Conservation (phyloP, 2,329 filamentous ascomycete species). For the Paraphoma sp. region DNA sequence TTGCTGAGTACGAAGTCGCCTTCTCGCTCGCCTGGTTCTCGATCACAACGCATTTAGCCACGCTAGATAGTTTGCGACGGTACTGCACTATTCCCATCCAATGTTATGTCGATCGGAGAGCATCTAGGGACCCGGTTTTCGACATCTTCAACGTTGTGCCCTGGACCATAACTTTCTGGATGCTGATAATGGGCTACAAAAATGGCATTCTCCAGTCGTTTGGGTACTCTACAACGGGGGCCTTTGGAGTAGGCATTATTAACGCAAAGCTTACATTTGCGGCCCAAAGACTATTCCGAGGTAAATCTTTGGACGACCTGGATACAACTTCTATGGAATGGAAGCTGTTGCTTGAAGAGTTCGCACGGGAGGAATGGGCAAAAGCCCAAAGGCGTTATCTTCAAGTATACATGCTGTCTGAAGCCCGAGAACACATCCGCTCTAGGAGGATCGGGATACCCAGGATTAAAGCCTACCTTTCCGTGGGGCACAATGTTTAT, state of each 20-base stretch:
- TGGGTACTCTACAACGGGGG: slow-evolving; percentile 6
- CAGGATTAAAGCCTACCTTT: no score
- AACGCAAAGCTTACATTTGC: no score
- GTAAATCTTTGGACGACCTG: no score
- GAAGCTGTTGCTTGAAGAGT: neutral
- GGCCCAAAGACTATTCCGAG: no score
- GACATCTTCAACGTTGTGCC: no score
- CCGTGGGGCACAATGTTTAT: slow-evolving; percentile 6
- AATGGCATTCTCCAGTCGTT: slow-evolving; percentile 9
- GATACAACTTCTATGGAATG: neutral
- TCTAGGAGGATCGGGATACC: no score
- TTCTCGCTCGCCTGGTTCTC: slow-evolving; percentile 32
- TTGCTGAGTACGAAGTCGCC: slow-evolving; percentile 19
- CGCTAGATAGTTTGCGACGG: slow-evolving; percentile 16
- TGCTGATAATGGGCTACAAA: no score
- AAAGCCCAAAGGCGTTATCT: neutral
- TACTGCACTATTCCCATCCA: slow-evolving; percentile 19
- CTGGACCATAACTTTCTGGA: no score
- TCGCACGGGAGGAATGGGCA: neutral
- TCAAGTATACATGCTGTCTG: no score
- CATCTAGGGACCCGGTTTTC: slow-evolving; percentile 10
- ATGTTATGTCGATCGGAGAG: neutral
- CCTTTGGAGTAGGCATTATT: neutral
- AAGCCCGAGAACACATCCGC: no score
- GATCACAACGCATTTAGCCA: slow-evolving; percentile 28